phyloP scores from a whole-genome alignment of 2,329 filamentous ascomycete genomes.

The Canariomyces notabilis region DNA sequence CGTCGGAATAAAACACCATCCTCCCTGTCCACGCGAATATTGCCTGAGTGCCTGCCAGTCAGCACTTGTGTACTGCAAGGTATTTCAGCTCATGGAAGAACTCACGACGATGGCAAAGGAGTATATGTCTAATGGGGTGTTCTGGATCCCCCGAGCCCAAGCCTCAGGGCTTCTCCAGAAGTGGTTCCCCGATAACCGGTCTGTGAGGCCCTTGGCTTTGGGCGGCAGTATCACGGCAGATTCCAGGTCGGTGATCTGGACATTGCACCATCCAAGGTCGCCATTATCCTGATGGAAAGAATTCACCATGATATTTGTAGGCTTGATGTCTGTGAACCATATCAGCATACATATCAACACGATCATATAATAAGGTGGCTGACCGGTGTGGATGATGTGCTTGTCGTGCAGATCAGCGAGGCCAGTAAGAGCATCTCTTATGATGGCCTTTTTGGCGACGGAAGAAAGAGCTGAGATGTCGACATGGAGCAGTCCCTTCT shows the following conservation, averaged over 20 bases:
- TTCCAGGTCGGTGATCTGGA: constrained; percentile 19
- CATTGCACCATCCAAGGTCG: constrained; percentile 14
- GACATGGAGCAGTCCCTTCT: constrained; percentile 17
- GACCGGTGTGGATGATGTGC: constrained; percentile 17
- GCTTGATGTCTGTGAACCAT: constrained; percentile 17
- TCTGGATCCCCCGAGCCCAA: constrained; percentile 15
- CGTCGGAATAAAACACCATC: constrained; percentile 17
- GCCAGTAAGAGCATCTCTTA: constrained; percentile 13
- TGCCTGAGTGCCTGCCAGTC: constrained; percentile 12
- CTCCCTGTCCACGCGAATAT: constrained; percentile 18
- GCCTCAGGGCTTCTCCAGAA: constrained; percentile 20
- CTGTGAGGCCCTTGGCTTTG: constrained; percentile 16
- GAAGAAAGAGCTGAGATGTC: constrained; percentile 15
- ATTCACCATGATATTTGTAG: constrained; percentile 19
- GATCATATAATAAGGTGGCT: constrained; percentile 4
- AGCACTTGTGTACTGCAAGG: constrained; percentile 4
- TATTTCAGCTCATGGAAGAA: constrained; percentile 5
- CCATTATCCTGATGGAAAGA: constrained; percentile 12
- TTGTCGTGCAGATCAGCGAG: constrained; percentile 17
- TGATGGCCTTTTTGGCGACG: constrained; percentile 13
- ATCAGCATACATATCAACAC: constrained; percentile 6
- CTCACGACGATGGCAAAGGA: constrained; percentile 18
- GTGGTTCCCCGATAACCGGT: constrained; percentile 16
- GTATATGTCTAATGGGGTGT: constrained; percentile 17
- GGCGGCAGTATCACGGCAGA: constrained; percentile 15